Evolutionary conservation across 768 basidiomycete species (phyloP).

Genomic region (Trametes meyenii): DNA sequence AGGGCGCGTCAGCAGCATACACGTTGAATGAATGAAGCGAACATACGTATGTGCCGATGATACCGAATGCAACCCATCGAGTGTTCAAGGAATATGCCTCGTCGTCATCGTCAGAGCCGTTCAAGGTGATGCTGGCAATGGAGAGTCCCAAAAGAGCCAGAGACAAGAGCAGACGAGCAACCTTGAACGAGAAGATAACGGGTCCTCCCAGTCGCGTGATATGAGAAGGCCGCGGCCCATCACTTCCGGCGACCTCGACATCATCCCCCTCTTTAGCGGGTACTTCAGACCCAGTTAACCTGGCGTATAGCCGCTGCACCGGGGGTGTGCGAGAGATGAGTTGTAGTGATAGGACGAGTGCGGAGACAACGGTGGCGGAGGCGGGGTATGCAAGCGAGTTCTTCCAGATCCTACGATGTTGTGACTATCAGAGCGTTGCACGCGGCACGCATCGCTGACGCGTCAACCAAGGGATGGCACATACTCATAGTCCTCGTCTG

Average conservation of each 20-base stretch:
- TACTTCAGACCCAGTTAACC: constrained; percentile 5
- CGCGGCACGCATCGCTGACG: neutral
- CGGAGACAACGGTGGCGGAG: constrained; percentile 13
- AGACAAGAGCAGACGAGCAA: constrained; percentile 48
- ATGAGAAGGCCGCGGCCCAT: constrained; percentile 1
- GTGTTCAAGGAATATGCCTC: neutral
- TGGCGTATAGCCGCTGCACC: constrained; percentile 11
- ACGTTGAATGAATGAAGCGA: constrained; percentile 17
- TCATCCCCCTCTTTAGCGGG: neutral
- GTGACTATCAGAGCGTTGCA: neutral
- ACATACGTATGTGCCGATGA: constrained; percentile 26
- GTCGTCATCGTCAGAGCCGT: constrained; percentile 13
- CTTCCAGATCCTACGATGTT: constrained; percentile 8
- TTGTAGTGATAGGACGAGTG: constrained; percentile 17
- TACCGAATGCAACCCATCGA: constrained; percentile 16
- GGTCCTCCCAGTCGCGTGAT: constrained; percentile 45
- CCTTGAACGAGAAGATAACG: constrained; percentile 49
- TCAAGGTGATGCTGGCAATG: constrained; percentile 43
- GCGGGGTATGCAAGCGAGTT: constrained; percentile 20
- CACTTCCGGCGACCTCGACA: neutral
- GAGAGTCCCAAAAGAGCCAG: constrained; percentile 54
- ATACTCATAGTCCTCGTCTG: constrained; percentile 5
- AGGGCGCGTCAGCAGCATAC: constrained; percentile 17
- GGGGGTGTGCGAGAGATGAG: constrained; percentile 13
- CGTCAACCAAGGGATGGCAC: neutral